Evolutionary conservation across 441 rosid genomes (phyloP), one percentile per base, ranked within the genome.

Genomic region (Melastoma candidum): DNA sequence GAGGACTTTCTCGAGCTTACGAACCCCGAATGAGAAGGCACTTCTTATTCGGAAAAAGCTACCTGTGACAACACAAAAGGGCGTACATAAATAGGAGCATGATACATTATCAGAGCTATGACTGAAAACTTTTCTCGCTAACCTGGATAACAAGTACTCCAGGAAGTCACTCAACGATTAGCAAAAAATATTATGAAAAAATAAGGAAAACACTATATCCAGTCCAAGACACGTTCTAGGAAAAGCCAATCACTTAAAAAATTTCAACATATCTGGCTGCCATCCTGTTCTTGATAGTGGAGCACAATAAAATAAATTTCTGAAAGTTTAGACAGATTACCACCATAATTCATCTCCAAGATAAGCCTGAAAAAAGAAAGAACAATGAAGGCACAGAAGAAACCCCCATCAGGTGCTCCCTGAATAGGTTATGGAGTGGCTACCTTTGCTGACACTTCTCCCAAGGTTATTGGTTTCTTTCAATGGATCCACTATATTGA

Each of bases 391-490:
- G 8, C 41, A 36, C 41, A 36, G 41, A 36, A 6, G 7, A 17
- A 36, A 36, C 41, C 41, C 41, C 41, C 6, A 36, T n/a, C 22
- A 47, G 47, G 36, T 44, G 60, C 46, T 27, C 47, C 12, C 3
- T 41, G n/a, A 27, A 59, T 27, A 52, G 56, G 26, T 25, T 52
- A 17, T 14, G 5, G 7, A 36, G 36, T 26, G n/a, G 43, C 17
- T 65, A 89, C 97, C 94, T 89, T 79, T 83, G 85, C 85, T 90
- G 12, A 90, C 96, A 62, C 96, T 90, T 49, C 96, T 92, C 26
- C 97, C 97, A 56, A 90, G 96, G 68, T 87, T 90, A 57, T 87
- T 90, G 67, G 77, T 90, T 71, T 90, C 92, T 69, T 75, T 87
- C 44, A 90, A 64, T 0, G 96, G 96, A 69, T 90, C 97, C 11